Evolutionary conservation across 345 rosid species (phyloP), one percentile per base, ranked within the genome.

Genomic region (Eucalyptus caleyi): DNA sequence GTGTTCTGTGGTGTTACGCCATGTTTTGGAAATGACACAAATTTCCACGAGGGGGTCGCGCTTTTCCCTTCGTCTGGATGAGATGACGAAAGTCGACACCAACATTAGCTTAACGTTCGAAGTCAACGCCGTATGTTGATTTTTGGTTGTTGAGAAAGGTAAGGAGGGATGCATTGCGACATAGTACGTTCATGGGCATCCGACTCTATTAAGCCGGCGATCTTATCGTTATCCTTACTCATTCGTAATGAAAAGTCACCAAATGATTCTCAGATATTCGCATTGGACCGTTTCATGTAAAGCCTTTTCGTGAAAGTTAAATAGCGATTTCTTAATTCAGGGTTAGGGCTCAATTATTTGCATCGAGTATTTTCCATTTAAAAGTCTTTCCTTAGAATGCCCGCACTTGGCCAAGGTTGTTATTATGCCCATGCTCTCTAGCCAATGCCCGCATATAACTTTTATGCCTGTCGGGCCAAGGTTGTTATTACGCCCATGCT

Each of bases 291-390:
- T 77, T 21, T 37, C 47, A 21, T 77, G 16, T 37, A 21, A 21
- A 21, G 45, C 9, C 47, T 40, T 23, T 19, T 77, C 0, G 5
- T 44, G 15, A 21, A 19, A 10, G 26, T 77, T 77, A 77, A 1
- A 3, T 3, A 6, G 5, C 0, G 1, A 77, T 77, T 32, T 6
- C 83, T 77, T 1, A 3, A 37, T 42, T 37, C 1, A 0, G 3
- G 44, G 9, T 4, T 19, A 3, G 15, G 21, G 5, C 27, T 77
- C 47, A 3, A 77, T 37, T 77, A 77, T 77, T 14, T 1, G 47
- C 27, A 37, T 37, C 3, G 3, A 11, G 24, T 27, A 77, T 77
- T 77, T 77, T 37, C 30, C 83, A 37, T 40, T 11, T 15, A n/a
- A 8, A 15, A 15, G 21, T 10, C 77, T n/a, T 40, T 37, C 11